Base-by-base conservation (phyloP, 345 rosid genomes). In the Murraya koenigii region DNA sequence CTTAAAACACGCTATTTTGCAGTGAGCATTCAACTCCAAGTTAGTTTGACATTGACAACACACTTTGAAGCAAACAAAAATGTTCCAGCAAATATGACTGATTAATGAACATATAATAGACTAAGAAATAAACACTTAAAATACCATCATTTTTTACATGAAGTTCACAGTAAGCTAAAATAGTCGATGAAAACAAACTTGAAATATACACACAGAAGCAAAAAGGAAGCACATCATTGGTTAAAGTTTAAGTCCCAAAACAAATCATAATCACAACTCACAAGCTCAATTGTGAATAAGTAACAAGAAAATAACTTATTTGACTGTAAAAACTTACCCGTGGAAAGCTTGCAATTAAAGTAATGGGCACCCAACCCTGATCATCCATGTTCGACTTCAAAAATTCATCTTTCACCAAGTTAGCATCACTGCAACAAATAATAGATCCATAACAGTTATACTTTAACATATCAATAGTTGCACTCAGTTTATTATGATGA, bases 351-450 rank as follows among this genome's bases (percentile, higher is more conserved):
- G 91, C 91, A 73, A 88, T 85, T 77, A 88, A 77, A 66, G 84
- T 73, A 77, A 88, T 70, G 22, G 89, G 74, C 30, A 88, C 91
- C 89, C 89, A 88, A 30, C 91, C 91, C 60, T 83, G 80, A 44
- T 81, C 81, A 75, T 88, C 88, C 91, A 88, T 88, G 55, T 86
- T 83, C 52, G 87, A 86, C 83, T 86, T 86, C 67, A 88, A 75
- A 75, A n/a, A 88, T 20, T 82, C 85, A 36, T 88, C 91, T 66
- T 79, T 82, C 19, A 82, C 71, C 82, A 90, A 77, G 83, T 90
- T 90, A 71, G 61, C 81, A 80, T 90, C 90, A 72, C 94, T 90
- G 82, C 78, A 71, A 77, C 25, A 84, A 77, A 49, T 35, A 66
- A 82, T 44, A 41, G 67, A 69, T 69, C 22, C 8, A 49, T 23